Evolutionary conservation across 2,329 filamentous ascomycete species (phyloP).

Genomic region (Fusarium vanettenii): DNA sequence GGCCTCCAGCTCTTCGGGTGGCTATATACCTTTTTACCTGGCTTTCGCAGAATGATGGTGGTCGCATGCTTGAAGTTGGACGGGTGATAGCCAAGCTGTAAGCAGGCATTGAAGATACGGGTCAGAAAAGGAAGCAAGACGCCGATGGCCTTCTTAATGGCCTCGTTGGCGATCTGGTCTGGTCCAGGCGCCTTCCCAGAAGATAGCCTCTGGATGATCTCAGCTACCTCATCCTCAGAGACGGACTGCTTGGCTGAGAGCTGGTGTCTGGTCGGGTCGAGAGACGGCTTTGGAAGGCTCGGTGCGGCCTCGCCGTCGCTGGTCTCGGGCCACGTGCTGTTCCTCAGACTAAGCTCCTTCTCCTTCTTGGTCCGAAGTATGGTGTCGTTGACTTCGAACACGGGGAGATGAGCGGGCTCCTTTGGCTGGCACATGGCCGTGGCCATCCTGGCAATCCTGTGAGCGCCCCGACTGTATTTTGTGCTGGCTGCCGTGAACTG

Average conservation of each 20-base stretch:
- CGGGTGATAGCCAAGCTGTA: slow-evolving; percentile 7
- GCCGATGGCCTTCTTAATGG: not conserved
- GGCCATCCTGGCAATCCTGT: not conserved
- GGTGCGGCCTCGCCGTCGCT: not conserved
- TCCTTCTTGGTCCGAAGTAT: not conserved
- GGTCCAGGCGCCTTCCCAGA: not conserved
- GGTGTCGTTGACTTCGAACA: not conserved
- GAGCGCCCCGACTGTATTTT: not conserved
- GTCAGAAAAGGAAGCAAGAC: not conserved
- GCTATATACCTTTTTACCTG: not conserved
- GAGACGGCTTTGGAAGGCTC: not conserved
- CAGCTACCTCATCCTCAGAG: not conserved
- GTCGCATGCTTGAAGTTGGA: slow-evolving; percentile 5
- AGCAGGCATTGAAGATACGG: slow-evolving; percentile 7
- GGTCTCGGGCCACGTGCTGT: not conserved
- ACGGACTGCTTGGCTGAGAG: not conserved
- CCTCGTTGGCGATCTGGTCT: slow-evolving; percentile 11
- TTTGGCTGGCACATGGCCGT: not conserved
- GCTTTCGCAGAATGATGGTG: slow-evolving; percentile 11
- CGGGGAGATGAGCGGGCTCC: not conserved
- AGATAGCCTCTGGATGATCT: not conserved
- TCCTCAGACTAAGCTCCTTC: not conserved
- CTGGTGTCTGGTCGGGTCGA: not conserved
- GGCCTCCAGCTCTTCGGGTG: slow-evolving; percentile 16
- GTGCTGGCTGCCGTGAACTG: not conserved